phyloP scores from a whole-genome alignment of 2,329 filamentous ascomycete genomes.

The Ceratocystis variospora region DNA sequence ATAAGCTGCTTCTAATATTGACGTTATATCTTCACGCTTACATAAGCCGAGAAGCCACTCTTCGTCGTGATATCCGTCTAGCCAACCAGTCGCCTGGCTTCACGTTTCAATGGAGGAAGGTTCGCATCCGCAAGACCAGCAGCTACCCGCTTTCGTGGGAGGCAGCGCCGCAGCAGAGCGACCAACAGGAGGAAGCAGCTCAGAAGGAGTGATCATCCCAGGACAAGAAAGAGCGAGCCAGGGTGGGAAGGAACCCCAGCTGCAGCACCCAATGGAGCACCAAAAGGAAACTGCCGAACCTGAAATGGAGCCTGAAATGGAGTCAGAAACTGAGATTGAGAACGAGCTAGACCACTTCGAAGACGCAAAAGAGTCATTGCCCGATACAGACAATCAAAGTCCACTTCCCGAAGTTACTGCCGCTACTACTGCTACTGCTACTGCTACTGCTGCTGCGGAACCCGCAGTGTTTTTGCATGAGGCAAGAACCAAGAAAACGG shows the following conservation, averaged over 20 bases:
- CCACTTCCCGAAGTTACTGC: too few relatives aligned
- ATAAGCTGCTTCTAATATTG: not conserved
- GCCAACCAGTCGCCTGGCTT: not conserved
- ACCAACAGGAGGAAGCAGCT: too few relatives aligned
- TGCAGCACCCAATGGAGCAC: not conserved
- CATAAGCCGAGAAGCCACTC: not conserved
- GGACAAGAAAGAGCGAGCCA: not conserved
- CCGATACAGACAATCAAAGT: not conserved
- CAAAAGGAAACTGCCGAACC: not conserved
- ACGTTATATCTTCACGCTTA: not conserved
- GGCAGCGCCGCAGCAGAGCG: not conserved
- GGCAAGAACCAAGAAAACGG: not conserved
- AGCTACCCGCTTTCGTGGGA: not conserved
- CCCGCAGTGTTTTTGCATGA: not conserved
- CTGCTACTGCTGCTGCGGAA: not conserved
- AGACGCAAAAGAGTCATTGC: slow-evolving; percentile 15
- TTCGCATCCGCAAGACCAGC: slow-evolving; percentile 1
- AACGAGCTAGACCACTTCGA: slow-evolving; percentile 11
- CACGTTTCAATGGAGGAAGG: not conserved
- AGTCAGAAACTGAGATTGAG: slow-evolving; percentile 7
- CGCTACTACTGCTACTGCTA: too few relatives aligned
- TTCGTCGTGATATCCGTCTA: not conserved
- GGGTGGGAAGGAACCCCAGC: not conserved
- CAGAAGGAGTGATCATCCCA: too few relatives aligned
- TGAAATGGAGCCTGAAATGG: not conserved